These are phyloP conservation scores for Neltuma alba DNA, from an alignment of 306 rosid genomes.

Conservation along the genomic window DNA sequence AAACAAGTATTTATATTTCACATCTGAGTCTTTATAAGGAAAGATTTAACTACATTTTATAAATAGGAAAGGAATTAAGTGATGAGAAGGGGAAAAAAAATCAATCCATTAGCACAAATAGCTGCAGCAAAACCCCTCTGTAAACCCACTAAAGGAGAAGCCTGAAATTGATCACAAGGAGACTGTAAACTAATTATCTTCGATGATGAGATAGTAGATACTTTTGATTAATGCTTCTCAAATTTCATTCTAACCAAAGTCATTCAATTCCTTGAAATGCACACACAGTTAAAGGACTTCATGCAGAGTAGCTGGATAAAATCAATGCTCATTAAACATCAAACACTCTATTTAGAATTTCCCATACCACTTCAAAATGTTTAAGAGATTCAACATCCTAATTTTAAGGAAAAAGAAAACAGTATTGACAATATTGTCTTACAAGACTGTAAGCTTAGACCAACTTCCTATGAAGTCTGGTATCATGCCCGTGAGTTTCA, in stretches of 20 bases:
- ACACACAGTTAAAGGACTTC: not conserved
- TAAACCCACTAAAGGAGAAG: not conserved
- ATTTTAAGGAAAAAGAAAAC: not conserved
- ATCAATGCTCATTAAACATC: not conserved
- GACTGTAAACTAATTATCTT: not conserved
- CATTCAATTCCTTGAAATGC: not conserved
- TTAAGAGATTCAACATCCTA: not conserved
- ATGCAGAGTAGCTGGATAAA: not conserved
- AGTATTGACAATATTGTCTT: constrained; percentile 41
- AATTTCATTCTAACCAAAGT: not conserved
- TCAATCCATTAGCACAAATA: too few relatives aligned
- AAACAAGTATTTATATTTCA: not conserved
- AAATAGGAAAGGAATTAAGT: too few relatives aligned
- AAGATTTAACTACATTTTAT: not conserved
- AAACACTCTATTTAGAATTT: not conserved
- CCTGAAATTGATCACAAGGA: not conserved
- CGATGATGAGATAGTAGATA: too few relatives aligned
- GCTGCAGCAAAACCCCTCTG: not conserved
- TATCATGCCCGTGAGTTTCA: constrained; percentile 59
- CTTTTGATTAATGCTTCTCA: not conserved
- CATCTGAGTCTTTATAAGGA: not conserved
- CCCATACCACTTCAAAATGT: not conserved
- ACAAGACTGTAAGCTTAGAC: constrained; percentile 64
- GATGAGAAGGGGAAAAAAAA: too few relatives aligned
- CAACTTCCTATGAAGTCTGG: constrained; percentile 81